Evolutionary conservation across 257 asterid genomes (phyloP), one percentile per base, ranked within the genome.

Genomic region (Nicotiana tomentosiformis): DNA sequence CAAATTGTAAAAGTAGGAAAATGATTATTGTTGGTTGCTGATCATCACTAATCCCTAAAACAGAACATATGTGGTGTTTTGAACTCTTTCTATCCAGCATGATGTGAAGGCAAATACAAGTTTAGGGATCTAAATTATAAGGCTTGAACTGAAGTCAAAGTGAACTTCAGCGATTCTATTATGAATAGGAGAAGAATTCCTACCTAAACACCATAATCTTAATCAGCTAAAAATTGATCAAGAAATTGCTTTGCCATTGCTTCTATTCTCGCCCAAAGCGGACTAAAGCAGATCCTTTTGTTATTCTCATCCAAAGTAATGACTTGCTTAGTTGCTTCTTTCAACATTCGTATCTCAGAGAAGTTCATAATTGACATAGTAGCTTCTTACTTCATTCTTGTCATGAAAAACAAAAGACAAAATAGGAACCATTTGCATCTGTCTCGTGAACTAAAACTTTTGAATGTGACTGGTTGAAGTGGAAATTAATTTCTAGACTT

Each of bases 401-500:
- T 5, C 16, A 8, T 67, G 53, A 51, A 66, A 68, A 67, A 68
- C 10, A 68, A 30, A 10, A 68, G 55, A 68, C 77, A 10, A 18
- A 35, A 17, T 10, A 2, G 55, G 30, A 68, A 68, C 32, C 33
- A 68, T 66, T 7, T 66, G 51, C 23, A 33, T 66, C 76, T 66
- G 18, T 5, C 77, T 67, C 37, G 8, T 67, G 51, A 16, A 66
- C 33, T 30, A 30, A 35, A 35, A 35, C 39, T 35, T 35, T 35
- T 35, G 5, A 5, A 35, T 35, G 39, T 35, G 39, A 35, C 7
- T 5, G 39, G 39, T 0, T 35, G 39, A 35, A 35, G 39, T 4
- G 39, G 37, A 39, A 84, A 43, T 61, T 81, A 82, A 85, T 79
- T 66, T 70, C 51, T 55, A 23, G 65, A 76, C 11, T 10, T 46